A percentile compares a stretch with the other conserved stretches of the same genome.
Evolutionary conservation across 2,329 filamentous ascomycete genomes (phyloP).

Genomic region (Clarireedia paspali): DNA sequence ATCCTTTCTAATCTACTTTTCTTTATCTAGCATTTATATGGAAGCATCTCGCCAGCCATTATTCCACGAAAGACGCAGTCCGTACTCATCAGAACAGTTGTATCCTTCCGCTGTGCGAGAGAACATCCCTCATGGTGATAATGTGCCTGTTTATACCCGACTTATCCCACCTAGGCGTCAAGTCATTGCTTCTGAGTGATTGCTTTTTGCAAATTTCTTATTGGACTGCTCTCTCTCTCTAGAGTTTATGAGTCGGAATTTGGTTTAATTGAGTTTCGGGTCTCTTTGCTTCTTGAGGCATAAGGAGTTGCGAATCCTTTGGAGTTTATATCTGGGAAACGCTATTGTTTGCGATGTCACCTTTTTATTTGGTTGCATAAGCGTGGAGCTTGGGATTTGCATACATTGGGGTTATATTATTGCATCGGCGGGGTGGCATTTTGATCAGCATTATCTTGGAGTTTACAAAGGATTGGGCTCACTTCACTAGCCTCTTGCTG

Average conservation of each 20-base stretch:
- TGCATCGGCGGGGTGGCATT: conserved; percentile 5
- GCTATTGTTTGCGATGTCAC: neutral
- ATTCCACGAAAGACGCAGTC: conserved; percentile 9
- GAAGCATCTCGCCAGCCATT: conserved; percentile 11
- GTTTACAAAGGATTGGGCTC: no score
- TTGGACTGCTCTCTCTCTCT: neutral
- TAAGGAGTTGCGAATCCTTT: neutral
- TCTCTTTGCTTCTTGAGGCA: no score
- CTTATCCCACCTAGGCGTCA: conserved; percentile 13
- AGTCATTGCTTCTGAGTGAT: conserved; percentile 17
- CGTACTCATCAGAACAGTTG: conserved; percentile 1
- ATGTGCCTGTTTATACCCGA: conserved; percentile 9
- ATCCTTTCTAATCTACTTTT: conserved; percentile 14
- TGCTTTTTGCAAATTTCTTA: neutral
- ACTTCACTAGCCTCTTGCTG: no score
- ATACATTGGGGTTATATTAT: neutral
- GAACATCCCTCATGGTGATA: conserved; percentile 1
- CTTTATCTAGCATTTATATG: conserved; percentile 9
- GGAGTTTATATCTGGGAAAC: neutral
- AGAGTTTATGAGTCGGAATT: no score
- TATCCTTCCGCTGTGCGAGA: conserved; percentile 2
- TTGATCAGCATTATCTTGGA: no score
- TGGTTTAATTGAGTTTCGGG: no score
- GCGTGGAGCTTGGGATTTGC: conserved; percentile 7
- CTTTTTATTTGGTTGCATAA: conserved; percentile 1